A percentile compares a stretch with the other conserved stretches of the same genome.
Conservation (phyloP, 345 rosid species). For the Physaria fendleri region DNA sequence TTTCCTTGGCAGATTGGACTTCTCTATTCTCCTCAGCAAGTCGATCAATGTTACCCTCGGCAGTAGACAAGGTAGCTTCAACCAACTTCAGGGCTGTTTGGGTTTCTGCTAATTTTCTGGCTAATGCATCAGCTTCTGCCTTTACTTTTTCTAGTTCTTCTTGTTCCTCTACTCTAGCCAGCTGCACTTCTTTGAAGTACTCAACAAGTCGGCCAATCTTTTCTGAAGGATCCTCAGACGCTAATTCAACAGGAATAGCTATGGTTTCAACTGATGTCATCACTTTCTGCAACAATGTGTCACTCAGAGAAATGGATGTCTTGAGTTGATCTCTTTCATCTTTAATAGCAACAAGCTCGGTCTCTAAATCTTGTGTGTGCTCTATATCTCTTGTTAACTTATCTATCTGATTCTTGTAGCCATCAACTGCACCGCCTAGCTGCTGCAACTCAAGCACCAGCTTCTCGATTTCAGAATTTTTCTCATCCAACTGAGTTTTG, state of each 20-base stretch:
- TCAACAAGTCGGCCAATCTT: slow-evolving; percentile 57
- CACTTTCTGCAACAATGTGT: slow-evolving; percentile 44
- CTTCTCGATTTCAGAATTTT: slow-evolving; percentile 55
- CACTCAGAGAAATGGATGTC: slow-evolving; percentile 53
- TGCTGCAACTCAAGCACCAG: slow-evolving; percentile 51
- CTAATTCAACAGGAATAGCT: slow-evolving; percentile 41
- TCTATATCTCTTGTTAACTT: slow-evolving; percentile 48
- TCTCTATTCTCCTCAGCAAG: slow-evolving; percentile 49
- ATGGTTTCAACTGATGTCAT: slow-evolving; percentile 46
- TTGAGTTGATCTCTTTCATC: slow-evolving; percentile 54
- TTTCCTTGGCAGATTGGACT: slow-evolving; percentile 43
- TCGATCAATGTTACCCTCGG: slow-evolving; percentile 41
- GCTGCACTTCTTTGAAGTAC: slow-evolving; percentile 50
- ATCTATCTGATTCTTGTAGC: slow-evolving; percentile 48
- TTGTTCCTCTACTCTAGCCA: slow-evolving; percentile 41
- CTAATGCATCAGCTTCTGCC: slow-evolving; percentile 41
- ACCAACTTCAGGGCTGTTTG: slow-evolving; percentile 36
- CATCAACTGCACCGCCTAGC: slow-evolving; percentile 42
- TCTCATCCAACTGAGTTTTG: slow-evolving; percentile 60
- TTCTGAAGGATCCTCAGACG: slow-evolving; percentile 46
- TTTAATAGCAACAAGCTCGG: slow-evolving; percentile 43
- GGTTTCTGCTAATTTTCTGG: slow-evolving; percentile 46
- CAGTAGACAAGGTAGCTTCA: slow-evolving; percentile 49
- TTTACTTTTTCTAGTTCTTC: slow-evolving; percentile 44
- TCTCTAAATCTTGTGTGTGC: slow-evolving; percentile 52